phyloP scores from a whole-genome alignment of 306 rosid species.

The Medicago ruthenica region DNA sequence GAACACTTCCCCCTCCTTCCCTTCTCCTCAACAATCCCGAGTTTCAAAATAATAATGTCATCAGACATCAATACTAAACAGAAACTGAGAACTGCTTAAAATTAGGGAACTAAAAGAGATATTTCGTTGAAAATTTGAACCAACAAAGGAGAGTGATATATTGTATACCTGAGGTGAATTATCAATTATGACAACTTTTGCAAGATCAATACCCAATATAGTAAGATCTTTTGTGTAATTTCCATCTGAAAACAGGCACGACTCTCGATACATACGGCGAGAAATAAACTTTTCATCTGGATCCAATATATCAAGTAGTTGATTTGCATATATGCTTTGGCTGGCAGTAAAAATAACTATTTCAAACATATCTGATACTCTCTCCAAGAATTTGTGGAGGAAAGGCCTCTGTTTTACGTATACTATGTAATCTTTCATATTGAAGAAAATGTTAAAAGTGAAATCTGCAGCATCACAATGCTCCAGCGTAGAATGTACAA shows the following conservation, averaged over 20 bases:
- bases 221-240: slow-evolving; percentile 94
- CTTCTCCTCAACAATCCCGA: not conserved
- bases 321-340: slow-evolving; percentile 94
- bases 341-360: slow-evolving; percentile 95
- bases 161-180: slow-evolving; percentile 92
- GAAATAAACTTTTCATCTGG: slow-evolving; percentile 82
- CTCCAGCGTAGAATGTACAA: slow-evolving; percentile 93
- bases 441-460: slow-evolving; percentile 79
- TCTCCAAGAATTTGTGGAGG: slow-evolving; percentile 83
- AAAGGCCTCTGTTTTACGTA: slow-evolving; percentile 88
- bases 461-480: slow-evolving; percentile 83
- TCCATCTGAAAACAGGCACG: slow-evolving; percentile 90
- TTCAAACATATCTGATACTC: slow-evolving; percentile 95
- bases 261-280: slow-evolving; percentile 84
- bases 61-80: slow-evolving; percentile 19
- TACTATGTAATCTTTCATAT: slow-evolving; percentile 89
- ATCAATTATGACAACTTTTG: slow-evolving; percentile 89
- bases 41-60: slow-evolving; percentile 10
- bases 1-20: not conserved
- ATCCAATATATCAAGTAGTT: slow-evolving; percentile 89
- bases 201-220: slow-evolving; percentile 85
- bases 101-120: slow-evolving; percentile 14
- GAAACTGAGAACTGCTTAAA: slow-evolving; percentile 25
- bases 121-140: not conserved
- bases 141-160: slow-evolving; percentile 29